Percentiles rank a stretch among this genome's conserved stretches.
Conservation (phyloP, 768 basidiomycete genomes). For the Hortiboletus flavorubellus region DNA sequence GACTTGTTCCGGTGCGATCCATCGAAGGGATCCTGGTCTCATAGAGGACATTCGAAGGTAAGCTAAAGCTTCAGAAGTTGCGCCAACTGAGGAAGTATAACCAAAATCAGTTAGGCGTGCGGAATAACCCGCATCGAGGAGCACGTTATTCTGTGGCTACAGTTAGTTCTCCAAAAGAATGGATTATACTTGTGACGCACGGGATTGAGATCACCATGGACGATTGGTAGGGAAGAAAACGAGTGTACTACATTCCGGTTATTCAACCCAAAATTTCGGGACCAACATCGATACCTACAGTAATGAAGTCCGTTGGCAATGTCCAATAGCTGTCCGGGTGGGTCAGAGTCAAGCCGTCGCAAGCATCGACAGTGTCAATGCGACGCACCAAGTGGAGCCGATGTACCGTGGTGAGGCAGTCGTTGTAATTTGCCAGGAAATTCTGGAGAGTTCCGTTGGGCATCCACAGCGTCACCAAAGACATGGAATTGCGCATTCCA, state of each 20-base stretch:
- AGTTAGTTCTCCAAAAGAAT: neutral
- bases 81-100: constrained; percentile 21
- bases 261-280: neutral
- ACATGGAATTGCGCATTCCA: constrained; percentile 17
- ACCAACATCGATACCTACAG: neutral
- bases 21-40: constrained; percentile 37
- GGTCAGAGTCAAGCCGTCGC: neutral
- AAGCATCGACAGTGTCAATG: neutral
- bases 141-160: constrained; percentile 11
- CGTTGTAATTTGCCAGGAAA: constrained; percentile 14
- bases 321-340: constrained; percentile 8
- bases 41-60: constrained; percentile 20
- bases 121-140: constrained; percentile 20
- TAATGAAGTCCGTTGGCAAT: constrained; percentile 14
- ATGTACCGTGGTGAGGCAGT: neutral
- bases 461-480: constrained; percentile 31
- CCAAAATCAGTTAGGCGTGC: constrained; percentile 46
- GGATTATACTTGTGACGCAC: neutral
- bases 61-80: neutral
- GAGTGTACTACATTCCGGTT: constrained; percentile 7
- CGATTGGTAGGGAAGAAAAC: neutral
- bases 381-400: neutral
- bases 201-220: constrained; percentile 14
- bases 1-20: constrained; percentile 38
- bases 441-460: constrained; percentile 23